A percentile compares a stretch with the other conserved stretches of the same genome.
These are phyloP conservation scores for Breynia disticha DNA, from an alignment of 441 rosid genomes.

Conservation along the genomic window DNA sequence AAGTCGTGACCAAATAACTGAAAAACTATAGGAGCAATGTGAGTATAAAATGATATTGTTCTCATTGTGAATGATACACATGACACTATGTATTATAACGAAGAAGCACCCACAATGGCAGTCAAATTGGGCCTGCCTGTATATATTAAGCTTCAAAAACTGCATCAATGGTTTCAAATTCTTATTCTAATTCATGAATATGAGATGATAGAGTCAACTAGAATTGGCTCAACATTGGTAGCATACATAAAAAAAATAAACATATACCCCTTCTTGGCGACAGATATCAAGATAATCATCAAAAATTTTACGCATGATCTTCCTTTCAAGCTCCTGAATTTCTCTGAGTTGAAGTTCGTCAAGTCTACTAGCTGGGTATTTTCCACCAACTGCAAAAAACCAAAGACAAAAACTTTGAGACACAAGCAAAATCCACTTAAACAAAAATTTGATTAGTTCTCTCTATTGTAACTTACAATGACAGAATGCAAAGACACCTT, in stretches of 20 bases:
- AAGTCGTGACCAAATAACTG: too few species aligned
- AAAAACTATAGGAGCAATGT: too few species aligned
- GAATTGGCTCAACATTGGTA: background rate
- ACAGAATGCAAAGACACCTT: background rate
- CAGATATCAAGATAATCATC: conserved; percentile 46
- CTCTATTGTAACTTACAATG: background rate
- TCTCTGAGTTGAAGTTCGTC: conserved; percentile 25
- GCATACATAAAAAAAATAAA: background rate
- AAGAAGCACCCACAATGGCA: too few species aligned
- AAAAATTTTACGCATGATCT: conserved; percentile 35
- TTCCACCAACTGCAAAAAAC: conserved; percentile 23
- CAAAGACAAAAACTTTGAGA: background rate
- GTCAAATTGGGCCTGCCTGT: too few species aligned
- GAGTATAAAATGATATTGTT: too few species aligned
- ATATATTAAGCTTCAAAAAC: too few species aligned
- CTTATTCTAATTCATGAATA: too few species aligned
- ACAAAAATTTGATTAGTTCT: background rate
- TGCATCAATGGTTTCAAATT: too few species aligned
- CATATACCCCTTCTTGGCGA: conserved; percentile 35
- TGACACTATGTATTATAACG: too few species aligned
- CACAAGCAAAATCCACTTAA: background rate
- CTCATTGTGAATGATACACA: too few species aligned
- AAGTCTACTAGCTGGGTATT: conserved; percentile 26
- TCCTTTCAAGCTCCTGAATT: conserved; percentile 26
- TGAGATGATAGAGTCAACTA: too few species aligned